Evolutionary conservation across 1,139 yeast genomes (phyloP), one percentile per base, ranked within the genome.

Genomic region (Sugiyamaella xylanicola): DNA sequence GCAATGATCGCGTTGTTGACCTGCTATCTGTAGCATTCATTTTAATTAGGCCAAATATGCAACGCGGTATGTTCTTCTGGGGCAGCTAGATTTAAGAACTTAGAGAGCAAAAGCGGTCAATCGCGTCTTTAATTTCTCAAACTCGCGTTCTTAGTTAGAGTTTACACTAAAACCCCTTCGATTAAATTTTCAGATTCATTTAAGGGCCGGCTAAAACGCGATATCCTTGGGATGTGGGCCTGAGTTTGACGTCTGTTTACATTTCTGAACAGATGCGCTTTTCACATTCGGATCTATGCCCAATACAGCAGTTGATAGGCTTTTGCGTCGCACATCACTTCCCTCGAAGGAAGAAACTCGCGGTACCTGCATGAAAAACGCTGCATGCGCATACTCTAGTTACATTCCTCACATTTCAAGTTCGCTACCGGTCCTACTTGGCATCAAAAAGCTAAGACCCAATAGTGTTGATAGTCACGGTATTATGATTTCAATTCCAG

Each of bases 351-450:
- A 37, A 8, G 37, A 8, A 15, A 4, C 37, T 32, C 15, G 11
- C 35, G 36, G 47, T 43, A 46, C 50, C 50, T 46, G 50, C 50
- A 46, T 32, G 27, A 40, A 13, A 17, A 21, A 40, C 15, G 25
- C 25, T 19, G 44, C 44, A 17, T n/a, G 20, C n/a, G 9, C 20
- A 19, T 32, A 16, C 17, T 9, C 42, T 37, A 16, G 42, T 37
- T 37, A 37, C 42, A 37, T 37, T 37, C 42, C 21, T 37, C 21
- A 19, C 42, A 37, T 16, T 19, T 16, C 42, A 37, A 15, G 7
- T n/a, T 32, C 15, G 5, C 15, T 32, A 32, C 15, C 37, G 13
- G 15, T 8, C 13, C 15, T n/a, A 32, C 15, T 32, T 32, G 15
- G 32, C 13, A n/a, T 11, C 37, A 25, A 9, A 9, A 25, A 25